A percentile compares a stretch with the other conserved stretches of the same genome.
Conservation (phyloP, 2,329 filamentous ascomycete species). For the Incumbomyces lentus region DNA sequence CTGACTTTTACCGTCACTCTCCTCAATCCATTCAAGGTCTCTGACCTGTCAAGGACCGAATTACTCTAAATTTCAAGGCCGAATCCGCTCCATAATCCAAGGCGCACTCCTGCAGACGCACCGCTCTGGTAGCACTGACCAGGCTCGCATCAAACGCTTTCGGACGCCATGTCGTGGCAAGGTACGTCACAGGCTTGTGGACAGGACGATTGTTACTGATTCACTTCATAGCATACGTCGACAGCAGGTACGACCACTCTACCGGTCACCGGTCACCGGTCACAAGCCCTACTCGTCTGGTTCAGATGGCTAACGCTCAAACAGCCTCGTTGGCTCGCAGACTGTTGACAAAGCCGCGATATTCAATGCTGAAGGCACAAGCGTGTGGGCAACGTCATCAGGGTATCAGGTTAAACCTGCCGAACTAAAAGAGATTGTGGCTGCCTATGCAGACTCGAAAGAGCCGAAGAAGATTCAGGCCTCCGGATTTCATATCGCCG, state of each 20-base stretch:
- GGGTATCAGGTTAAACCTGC: constrained; percentile 58
- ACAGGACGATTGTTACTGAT: neutral
- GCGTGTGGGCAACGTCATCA: constrained; percentile 61
- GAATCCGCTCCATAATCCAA: too few relatives aligned
- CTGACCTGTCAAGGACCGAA: too few relatives aligned
- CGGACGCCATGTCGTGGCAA: constrained; percentile 20
- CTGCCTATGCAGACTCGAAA: constrained; percentile 41
- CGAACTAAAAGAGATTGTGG: constrained; percentile 47
- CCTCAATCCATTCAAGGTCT: too few relatives aligned
- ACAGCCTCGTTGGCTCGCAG: constrained; percentile 66
- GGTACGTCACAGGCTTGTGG: constrained; percentile 9
- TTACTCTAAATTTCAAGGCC: too few relatives aligned
- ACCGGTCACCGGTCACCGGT: neutral
- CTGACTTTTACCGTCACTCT: too few relatives aligned
- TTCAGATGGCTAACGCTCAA: neutral
- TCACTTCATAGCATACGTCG: constrained; percentile 16
- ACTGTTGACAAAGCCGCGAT: constrained; percentile 79
- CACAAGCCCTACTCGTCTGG: neutral
- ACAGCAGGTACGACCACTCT: constrained; percentile 14
- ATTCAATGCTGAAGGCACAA: constrained; percentile 69
- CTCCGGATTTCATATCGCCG: constrained; percentile 64
- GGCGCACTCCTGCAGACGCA: too few relatives aligned
- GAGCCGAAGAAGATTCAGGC: constrained; percentile 56
- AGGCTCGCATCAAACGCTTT: too few relatives aligned
- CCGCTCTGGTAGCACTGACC: too few relatives aligned